phyloP scores from a whole-genome alignment of 2,329 filamentous ascomycete species.

The Xylariomycetidae sp. region DNA sequence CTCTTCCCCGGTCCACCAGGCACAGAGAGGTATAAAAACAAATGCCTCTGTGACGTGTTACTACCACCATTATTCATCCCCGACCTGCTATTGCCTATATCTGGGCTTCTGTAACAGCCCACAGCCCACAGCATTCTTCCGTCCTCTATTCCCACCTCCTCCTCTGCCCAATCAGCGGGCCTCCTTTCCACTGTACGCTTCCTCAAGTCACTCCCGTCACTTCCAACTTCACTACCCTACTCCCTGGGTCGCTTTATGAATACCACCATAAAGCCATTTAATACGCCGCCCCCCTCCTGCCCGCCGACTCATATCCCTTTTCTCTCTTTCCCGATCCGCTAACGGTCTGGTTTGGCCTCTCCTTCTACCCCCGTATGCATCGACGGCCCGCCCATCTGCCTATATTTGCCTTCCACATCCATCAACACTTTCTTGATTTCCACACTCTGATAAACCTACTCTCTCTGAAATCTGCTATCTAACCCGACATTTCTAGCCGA shows the following conservation, averaged over 20 bases:
- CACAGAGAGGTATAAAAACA: constrained; percentile 24
- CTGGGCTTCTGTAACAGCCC: constrained; percentile 25
- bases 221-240: constrained; percentile 20
- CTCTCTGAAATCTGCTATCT: no score
- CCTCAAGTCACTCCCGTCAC: constrained; percentile 21
- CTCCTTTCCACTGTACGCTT: constrained; percentile 22
- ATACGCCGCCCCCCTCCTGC: constrained; percentile 29
- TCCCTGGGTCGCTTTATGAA: no score
- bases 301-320: constrained; percentile 39
- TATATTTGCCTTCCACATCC: no score
- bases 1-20: constrained; percentile 20
- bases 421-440: no score
- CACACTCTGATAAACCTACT: constrained; percentile 12
- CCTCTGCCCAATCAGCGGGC: constrained; percentile 9
- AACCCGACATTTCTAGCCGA: constrained; percentile 49
- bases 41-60: constrained; percentile 33
- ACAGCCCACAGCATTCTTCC: no score
- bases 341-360: constrained; percentile 32
- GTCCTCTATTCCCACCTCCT: constrained; percentile 24
- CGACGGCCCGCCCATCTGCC: constrained; percentile 22
- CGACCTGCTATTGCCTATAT: constrained; percentile 23
- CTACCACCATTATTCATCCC: constrained; percentile 20
- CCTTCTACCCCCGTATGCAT: constrained; percentile 27
- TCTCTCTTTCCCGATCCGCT: constrained; percentile 41
- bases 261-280: constrained; percentile 19